Conservation (phyloP, 192 early-diverging fungal genomes). For the Coemansia sp. region DNA sequence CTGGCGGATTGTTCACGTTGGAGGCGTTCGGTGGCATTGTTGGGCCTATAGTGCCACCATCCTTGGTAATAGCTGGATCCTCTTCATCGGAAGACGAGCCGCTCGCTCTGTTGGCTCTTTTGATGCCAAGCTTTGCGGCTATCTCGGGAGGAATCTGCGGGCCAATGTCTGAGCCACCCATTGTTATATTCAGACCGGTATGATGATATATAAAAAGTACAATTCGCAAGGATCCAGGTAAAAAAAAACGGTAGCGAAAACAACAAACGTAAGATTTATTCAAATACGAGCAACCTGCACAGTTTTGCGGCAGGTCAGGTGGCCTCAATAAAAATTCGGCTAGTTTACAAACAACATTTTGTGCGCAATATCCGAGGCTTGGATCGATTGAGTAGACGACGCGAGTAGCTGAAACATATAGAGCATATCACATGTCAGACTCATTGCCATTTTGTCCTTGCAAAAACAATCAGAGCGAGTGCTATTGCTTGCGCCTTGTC, state of each 20-base stretch:
- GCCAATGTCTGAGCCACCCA: constrained; percentile 27
- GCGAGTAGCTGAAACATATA: background rate
- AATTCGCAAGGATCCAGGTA: background rate
- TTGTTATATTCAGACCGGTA: background rate
- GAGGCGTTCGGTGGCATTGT: constrained; percentile 28
- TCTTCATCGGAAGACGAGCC: background rate
- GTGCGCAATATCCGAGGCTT: too few relatives aligned
- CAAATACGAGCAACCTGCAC: background rate
- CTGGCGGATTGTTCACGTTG: background rate
- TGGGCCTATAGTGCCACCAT: constrained; percentile 23
- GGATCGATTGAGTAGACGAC: too few relatives aligned
- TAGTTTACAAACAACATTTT: too few relatives aligned
- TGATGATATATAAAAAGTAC: background rate
- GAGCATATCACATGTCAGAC: background rate
- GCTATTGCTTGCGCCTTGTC: background rate
- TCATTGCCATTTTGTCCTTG: background rate
- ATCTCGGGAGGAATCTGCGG: constrained; percentile 50
- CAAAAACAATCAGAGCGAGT: background rate
- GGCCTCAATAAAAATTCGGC: background rate
- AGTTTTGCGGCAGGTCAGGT: background rate
- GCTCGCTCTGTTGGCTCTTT: background rate
- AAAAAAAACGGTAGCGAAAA: background rate
- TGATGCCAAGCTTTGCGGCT: constrained; percentile 39
- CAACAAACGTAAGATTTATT: background rate
- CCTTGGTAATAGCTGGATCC: background rate